Evolutionary conservation across 257 asterid species (phyloP).

Genomic region (Solanum chmielewskii): DNA sequence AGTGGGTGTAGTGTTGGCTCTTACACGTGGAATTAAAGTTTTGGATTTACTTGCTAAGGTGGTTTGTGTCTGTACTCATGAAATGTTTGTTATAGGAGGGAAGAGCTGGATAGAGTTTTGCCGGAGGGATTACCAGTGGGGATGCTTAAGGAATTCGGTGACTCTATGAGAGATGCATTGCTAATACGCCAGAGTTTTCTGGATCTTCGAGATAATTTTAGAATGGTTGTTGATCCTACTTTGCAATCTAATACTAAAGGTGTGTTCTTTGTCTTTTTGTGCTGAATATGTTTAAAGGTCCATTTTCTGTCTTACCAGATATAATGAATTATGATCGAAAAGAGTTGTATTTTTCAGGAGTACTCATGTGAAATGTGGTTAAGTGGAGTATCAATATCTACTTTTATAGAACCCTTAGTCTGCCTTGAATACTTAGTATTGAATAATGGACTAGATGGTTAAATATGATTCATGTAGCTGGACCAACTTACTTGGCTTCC

Average conservation of each 20-base stretch:
- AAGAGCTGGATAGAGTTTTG: constrained; percentile 46
- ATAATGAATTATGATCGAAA: background rate
- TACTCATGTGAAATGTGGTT: background rate
- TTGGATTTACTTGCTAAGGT: background rate
- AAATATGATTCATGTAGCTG: background rate
- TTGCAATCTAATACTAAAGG: constrained; percentile 41
- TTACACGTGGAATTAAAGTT: background rate
- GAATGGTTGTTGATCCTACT: constrained; percentile 67
- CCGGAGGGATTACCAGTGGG: constrained; percentile 94
- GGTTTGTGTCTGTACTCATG: background rate
- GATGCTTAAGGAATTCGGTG: constrained; percentile 90
- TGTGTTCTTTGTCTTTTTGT: constrained; percentile 5
- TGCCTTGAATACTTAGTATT: background rate
- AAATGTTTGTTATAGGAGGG: constrained; percentile 34
- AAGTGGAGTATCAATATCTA: too few species aligned
- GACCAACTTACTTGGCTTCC: background rate
- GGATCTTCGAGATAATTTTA: constrained; percentile 85
- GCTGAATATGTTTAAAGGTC: background rate
- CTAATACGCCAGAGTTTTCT: constrained; percentile 69
- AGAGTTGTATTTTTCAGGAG: background rate
- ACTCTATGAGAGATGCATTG: constrained; percentile 72
- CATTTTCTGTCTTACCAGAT: background rate
- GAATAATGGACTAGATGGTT: background rate
- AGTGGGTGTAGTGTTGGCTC: background rate
- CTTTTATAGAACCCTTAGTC: background rate